phyloP scores from a whole-genome alignment of 2,329 filamentous ascomycete species.

The Chaetomium strumarium region DNA sequence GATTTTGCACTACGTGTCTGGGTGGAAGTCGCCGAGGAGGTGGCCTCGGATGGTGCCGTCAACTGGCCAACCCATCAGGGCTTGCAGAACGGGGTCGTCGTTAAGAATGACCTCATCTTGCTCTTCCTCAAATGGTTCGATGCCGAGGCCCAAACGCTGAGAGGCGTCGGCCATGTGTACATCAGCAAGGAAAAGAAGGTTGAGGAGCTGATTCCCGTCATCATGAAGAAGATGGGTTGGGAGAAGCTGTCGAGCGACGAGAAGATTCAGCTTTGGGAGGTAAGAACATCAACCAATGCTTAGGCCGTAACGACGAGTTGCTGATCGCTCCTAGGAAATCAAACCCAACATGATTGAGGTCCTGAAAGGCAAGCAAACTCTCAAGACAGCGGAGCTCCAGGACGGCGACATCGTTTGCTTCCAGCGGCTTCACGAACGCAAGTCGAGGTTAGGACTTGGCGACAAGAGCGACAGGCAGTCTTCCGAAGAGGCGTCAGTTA shows the following conservation, averaged over 20 bases:
- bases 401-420: slow-evolving; percentile 97
- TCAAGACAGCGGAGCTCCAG: slow-evolving; percentile 89
- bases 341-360: slow-evolving; percentile 96
- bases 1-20: slow-evolving; percentile 75
- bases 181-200: slow-evolving; percentile 85
- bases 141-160: slow-evolving; percentile 64
- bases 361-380: slow-evolving; percentile 83
- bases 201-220: slow-evolving; percentile 71
- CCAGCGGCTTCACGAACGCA: slow-evolving; percentile 57
- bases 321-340: slow-evolving; percentile 60
- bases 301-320: background rate
- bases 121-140: slow-evolving; percentile 94
- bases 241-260: slow-evolving; percentile 61
- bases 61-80: slow-evolving; percentile 63
- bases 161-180: slow-evolving; percentile 77
- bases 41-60: slow-evolving; percentile 61
- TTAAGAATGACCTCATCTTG: slow-evolving; percentile 63
- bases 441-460: slow-evolving; percentile 35
- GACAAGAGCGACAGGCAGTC: slow-evolving; percentile 37
- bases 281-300: slow-evolving; percentile 29
- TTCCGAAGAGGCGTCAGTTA: slow-evolving; percentile 31
- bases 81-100: slow-evolving; percentile 50
- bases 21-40: slow-evolving; percentile 70
- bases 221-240: slow-evolving; percentile 82
- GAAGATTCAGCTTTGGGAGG: slow-evolving; percentile 70